Conservation (phyloP, 1,139 yeast species). For the Yamadazyma oceani region DNA sequence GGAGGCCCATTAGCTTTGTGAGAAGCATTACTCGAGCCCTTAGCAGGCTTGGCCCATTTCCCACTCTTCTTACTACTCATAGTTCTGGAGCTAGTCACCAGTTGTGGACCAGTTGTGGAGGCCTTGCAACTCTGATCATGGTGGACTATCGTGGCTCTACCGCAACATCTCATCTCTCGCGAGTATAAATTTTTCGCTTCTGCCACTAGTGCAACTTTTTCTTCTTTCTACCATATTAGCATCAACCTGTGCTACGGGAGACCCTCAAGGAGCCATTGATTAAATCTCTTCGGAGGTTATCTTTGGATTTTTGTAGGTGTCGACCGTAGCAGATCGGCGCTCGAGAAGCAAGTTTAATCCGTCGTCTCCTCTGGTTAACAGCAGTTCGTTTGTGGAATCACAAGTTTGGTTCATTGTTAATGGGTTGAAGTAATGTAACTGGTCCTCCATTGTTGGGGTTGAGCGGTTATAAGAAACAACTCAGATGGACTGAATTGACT, state of each 20-base stretch:
- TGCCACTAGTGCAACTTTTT: conserved; percentile 4
- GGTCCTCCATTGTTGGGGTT: conserved; percentile 38
- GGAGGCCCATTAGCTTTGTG: not conserved
- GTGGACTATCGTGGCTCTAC: conserved; percentile 5
- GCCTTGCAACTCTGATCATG: too few species aligned
- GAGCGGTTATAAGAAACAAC: not conserved
- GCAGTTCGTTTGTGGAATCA: not conserved
- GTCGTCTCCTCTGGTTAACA: not conserved
- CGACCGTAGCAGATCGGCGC: conserved; percentile 66
- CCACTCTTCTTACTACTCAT: conserved; percentile 1
- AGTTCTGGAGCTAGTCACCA: too few species aligned
- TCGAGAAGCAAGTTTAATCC: conserved; percentile 56
- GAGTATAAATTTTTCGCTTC: too few species aligned
- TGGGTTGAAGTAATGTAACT: conserved; percentile 25
- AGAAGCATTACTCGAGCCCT: not conserved
- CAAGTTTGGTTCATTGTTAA: conserved; percentile 22
- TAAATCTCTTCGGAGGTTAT: conserved; percentile 34
- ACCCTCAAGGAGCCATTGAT: conserved; percentile 32
- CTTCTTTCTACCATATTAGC: conserved; percentile 8
- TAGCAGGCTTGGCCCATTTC: not conserved
- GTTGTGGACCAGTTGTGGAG: too few species aligned
- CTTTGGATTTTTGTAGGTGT: conserved; percentile 32
- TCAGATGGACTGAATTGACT: conserved; percentile 2
- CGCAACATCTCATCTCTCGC: conserved; percentile 1
- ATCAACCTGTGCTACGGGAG: conserved; percentile 55